These are phyloP conservation scores for Euclidium syriacum DNA, from an alignment of 345 rosid species.

Conservation along the genomic window DNA sequence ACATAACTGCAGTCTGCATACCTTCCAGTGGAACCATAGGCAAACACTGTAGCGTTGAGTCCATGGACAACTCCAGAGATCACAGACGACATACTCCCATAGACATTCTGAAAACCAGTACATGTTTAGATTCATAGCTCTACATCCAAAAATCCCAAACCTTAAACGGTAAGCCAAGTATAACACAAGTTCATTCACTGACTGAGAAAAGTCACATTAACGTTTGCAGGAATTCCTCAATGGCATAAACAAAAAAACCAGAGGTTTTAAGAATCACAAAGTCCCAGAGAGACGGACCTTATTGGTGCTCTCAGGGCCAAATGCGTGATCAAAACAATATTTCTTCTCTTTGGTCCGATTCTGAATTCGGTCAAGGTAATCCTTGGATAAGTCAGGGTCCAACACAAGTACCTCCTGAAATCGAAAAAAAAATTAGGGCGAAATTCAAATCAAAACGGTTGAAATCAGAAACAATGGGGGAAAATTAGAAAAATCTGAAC, in stretches of 20 bases:
- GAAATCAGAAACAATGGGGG: not conserved
- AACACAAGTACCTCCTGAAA: conserved; percentile 71
- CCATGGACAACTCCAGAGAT: conserved; percentile 90
- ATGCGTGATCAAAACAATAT: conserved; percentile 83
- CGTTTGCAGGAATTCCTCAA: not conserved
- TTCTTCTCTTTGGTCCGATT: conserved; percentile 81
- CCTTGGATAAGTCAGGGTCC: conserved; percentile 85
- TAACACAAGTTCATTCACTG: not conserved
- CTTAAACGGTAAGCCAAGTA: conserved; percentile 19
- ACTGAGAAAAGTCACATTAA: not conserved
- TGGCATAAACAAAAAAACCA: not conserved
- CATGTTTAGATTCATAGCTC: conserved; percentile 10
- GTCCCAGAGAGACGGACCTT: conserved; percentile 16
- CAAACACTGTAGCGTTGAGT: conserved; percentile 90
- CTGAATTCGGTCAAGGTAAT: conserved; percentile 75
- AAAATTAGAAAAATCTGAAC: not conserved
- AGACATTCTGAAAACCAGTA: conserved; percentile 52
- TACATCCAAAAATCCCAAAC: conserved; percentile 10
- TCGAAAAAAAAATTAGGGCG: conserved; percentile 19
- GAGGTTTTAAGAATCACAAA: conserved; percentile 30
- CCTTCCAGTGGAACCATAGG: conserved; percentile 99
- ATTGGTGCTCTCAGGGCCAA: conserved; percentile 62
- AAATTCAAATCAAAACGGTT: not conserved
- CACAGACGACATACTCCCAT: conserved; percentile 57
- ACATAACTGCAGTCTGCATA: conserved; percentile 27